Evolutionary conservation across 2,329 filamentous ascomycete genomes (phyloP).

Genomic region (Clarireedia hainanense): DNA sequence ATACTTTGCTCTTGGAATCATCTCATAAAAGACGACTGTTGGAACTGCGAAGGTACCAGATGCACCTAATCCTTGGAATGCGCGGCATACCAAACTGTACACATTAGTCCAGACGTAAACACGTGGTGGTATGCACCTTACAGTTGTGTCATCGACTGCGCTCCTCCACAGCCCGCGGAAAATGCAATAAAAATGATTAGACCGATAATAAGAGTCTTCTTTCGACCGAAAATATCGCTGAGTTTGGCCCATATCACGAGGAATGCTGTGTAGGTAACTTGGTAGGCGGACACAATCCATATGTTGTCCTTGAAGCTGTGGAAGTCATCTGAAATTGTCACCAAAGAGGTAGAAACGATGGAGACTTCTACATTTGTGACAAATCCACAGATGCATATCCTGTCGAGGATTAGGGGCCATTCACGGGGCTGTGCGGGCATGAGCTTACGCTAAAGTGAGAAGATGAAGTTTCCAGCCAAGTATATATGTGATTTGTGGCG

Average conservation of each 20-base stretch:
- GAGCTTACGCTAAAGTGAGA: background rate
- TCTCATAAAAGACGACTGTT: background rate
- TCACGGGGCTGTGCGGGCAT: background rate
- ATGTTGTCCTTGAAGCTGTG: background rate
- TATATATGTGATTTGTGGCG: background rate
- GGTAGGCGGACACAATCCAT: background rate
- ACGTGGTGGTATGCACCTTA: background rate
- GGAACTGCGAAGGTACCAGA: slow-evolving; percentile 33
- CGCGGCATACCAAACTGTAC: slow-evolving; percentile 12
- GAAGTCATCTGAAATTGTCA: background rate
- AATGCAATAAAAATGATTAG: background rate
- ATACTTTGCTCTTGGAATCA: background rate
- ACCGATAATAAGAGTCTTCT: background rate
- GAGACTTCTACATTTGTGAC: background rate
- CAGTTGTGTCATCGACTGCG: background rate
- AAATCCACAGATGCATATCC: background rate
- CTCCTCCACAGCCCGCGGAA: background rate
- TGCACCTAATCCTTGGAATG: slow-evolving; percentile 36
- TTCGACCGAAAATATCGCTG: background rate
- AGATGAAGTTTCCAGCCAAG: background rate
- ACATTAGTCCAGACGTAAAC: background rate
- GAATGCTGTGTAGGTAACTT: background rate
- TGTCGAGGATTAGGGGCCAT: slow-evolving; percentile 5
- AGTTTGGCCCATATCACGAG: slow-evolving; percentile 1
- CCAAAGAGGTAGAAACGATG: background rate